A percentile compares a stretch with the other conserved stretches of the same genome.
These are phyloP conservation scores for Malassezia psittaci DNA, from an alignment of 1,284 basidiomycete species.

Conservation along the genomic window DNA sequence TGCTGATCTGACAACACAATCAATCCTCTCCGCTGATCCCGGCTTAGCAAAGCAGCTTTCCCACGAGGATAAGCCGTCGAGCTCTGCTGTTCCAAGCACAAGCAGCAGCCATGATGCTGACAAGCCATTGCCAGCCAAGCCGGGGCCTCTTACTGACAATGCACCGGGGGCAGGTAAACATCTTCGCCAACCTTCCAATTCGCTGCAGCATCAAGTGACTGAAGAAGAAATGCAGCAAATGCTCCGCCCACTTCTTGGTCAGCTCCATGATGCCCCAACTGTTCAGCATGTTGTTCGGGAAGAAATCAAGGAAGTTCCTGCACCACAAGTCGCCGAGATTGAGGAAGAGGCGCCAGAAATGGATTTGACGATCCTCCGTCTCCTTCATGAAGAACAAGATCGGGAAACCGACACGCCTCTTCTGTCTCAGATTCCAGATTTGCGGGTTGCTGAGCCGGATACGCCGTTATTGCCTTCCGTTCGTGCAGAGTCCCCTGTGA, in stretches of 20 bases:
- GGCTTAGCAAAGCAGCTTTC: too few species aligned
- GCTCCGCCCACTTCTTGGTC: slow-evolving; percentile 4
- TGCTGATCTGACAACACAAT: too few species aligned
- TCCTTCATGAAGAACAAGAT: not conserved
- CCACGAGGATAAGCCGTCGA: too few species aligned
- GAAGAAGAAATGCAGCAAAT: slow-evolving; percentile 15
- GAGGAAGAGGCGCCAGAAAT: not conserved
- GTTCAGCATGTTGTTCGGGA: not conserved
- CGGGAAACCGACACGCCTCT: not conserved
- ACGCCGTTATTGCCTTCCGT: not conserved
- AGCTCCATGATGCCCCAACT: slow-evolving; percentile 3
- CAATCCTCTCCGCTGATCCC: too few species aligned
- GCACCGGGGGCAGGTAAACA: too few species aligned
- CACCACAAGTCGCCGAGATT: not conserved
- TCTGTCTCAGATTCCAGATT: not conserved
- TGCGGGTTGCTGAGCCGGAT: not conserved
- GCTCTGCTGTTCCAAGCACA: too few species aligned
- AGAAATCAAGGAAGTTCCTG: not conserved
- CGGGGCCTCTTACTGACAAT: too few species aligned
- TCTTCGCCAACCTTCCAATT: not conserved
- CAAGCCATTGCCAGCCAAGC: too few species aligned
- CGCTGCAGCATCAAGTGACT: slow-evolving; percentile 1
- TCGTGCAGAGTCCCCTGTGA: not conserved
- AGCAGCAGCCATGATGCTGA: too few species aligned
- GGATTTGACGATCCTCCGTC: slow-evolving; percentile 1